Conservation (phyloP, 768 basidiomycete species). For the Candolleomyces eurysporus region DNA sequence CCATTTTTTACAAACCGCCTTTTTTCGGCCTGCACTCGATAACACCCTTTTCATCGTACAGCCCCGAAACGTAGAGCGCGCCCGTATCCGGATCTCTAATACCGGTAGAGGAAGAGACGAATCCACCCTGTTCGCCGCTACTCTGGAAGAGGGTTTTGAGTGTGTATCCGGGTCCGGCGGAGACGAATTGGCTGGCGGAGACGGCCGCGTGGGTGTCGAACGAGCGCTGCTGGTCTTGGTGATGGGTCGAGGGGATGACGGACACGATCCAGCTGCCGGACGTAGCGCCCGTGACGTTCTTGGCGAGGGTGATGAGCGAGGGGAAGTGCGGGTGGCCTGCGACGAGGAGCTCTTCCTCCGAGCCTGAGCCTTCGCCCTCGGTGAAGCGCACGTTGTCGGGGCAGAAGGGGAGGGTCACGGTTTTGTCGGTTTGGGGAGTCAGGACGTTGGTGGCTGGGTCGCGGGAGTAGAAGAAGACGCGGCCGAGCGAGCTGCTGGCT, state of each 20-base stretch:
- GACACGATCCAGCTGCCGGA: slow-evolving; percentile 62
- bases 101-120: slow-evolving; percentile 52
- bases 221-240: not conserved
- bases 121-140: slow-evolving; percentile 48
- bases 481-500: slow-evolving; percentile 47
- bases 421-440: slow-evolving; percentile 23
- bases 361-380: slow-evolving; percentile 34
- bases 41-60: slow-evolving; percentile 56
- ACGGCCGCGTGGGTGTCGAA: slow-evolving; percentile 49
- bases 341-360: slow-evolving; percentile 47
- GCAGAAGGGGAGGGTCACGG: slow-evolving; percentile 52
- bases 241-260: slow-evolving; percentile 27
- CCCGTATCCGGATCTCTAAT: slow-evolving; percentile 50
- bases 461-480: slow-evolving; percentile 53
- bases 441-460: slow-evolving; percentile 45
- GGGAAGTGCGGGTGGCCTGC: slow-evolving; percentile 68
- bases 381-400: slow-evolving; percentile 60
- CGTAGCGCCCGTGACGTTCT: slow-evolving; percentile 34
- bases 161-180: slow-evolving; percentile 33
- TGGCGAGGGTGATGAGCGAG: slow-evolving; percentile 43
- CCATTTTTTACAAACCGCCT: too few relatives aligned
- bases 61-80: slow-evolving; percentile 50
- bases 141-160: slow-evolving; percentile 74
- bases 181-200: slow-evolving; percentile 42
- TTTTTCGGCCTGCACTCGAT: slow-evolving; percentile 42